Evolutionary conservation across 1,139 yeast species (phyloP).

Genomic region (Candida pseudoviswanathii): DNA sequence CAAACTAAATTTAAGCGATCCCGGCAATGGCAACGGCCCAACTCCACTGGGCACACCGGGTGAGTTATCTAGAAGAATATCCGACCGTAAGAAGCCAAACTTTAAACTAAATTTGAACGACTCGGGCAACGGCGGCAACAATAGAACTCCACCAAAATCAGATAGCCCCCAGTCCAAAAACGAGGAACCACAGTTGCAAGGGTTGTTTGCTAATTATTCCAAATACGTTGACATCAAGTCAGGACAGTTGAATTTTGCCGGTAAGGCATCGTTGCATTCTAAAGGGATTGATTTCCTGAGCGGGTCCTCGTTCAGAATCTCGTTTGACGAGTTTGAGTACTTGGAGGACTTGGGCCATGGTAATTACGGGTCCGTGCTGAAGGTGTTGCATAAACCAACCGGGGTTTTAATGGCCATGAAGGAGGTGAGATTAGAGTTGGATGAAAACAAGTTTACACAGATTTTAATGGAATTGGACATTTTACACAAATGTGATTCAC

Average conservation of each 20-base stretch:
- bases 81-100: constrained; percentile 43
- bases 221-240: constrained; percentile 89
- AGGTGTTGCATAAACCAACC: constrained; percentile 93
- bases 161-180: constrained; percentile 6
- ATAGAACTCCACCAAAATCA: constrained; percentile 11
- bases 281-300: constrained; percentile 89
- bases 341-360: constrained; percentile 91
- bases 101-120: constrained; percentile 29
- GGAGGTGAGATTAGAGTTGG: constrained; percentile 89
- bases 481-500: constrained; percentile 85
- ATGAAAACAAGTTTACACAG: constrained; percentile 88
- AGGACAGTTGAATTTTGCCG: constrained; percentile 89
- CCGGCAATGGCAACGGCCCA: background rate
- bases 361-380: constrained; percentile 92
- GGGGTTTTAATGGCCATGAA: constrained; percentile 96
- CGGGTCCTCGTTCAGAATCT: constrained; percentile 84
- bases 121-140: constrained; percentile 11
- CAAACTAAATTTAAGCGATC: constrained; percentile 33
- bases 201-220: constrained; percentile 77
- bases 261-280: constrained; percentile 89
- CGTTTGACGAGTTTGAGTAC: constrained; percentile 83
- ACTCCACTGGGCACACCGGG: constrained; percentile 27
- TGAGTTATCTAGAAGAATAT: constrained; percentile 36
- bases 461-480: constrained; percentile 95
- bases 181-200: constrained; percentile 34